phyloP scores from a whole-genome alignment of 345 rosid species.

The Anastatica hierochuntica region DNA sequence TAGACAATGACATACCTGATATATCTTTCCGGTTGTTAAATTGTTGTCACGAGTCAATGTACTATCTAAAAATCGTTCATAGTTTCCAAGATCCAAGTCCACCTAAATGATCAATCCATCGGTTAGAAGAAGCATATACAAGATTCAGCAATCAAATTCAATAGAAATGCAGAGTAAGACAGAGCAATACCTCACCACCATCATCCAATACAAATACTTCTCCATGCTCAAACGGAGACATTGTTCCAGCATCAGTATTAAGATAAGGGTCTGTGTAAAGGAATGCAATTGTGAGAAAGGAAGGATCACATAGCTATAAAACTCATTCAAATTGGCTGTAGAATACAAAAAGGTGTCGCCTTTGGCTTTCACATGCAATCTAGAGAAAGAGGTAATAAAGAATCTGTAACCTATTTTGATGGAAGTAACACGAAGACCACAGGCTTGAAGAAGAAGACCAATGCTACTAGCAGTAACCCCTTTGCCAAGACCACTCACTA shows the following conservation, averaged over 20 bases:
- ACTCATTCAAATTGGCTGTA: no score
- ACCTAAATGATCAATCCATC: neutral
- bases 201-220: neutral
- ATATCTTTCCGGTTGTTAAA: neutral
- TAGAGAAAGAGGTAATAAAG: neutral
- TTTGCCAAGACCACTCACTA: neutral
- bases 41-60: neutral
- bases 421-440: neutral
- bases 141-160: neutral
- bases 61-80: neutral
- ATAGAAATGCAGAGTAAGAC: no score
- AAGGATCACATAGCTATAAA: no score
- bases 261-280: neutral
- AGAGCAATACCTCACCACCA: neutral
- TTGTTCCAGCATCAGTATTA: neutral
- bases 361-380: neutral
- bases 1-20: neutral
- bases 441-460: neutral
- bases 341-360: no score
- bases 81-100: neutral
- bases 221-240: neutral
- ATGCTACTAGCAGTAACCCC: neutral
- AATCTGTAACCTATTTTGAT: neutral
- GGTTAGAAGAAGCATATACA: neutral
- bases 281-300: no score